phyloP scores from a whole-genome alignment of 257 asterid species.

The Nicotiana obtusifolia region DNA sequence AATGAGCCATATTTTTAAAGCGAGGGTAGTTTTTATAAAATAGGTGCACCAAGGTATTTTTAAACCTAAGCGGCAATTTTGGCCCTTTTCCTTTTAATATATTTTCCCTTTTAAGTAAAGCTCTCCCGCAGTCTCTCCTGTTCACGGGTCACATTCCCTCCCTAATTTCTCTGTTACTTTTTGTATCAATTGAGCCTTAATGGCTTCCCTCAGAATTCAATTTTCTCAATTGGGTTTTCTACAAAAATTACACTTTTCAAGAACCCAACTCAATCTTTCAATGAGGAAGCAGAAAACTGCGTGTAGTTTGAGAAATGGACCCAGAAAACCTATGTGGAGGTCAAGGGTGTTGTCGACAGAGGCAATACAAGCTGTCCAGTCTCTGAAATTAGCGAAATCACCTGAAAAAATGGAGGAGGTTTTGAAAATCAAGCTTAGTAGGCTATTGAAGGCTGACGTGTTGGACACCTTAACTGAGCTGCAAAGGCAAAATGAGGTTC shows the following conservation, averaged over 20 bases:
- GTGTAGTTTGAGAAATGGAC: conserved; percentile 63
- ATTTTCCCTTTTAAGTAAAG: background rate
- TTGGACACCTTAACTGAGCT: conserved; percentile 53
- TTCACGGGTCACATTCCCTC: background rate
- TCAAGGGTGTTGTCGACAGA: conserved; percentile 60
- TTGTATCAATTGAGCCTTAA: background rate
- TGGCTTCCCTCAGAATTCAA: conserved; percentile 27
- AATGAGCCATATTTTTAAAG: too few species aligned
- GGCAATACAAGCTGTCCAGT: conserved; percentile 72
- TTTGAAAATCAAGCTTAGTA: conserved; percentile 36
- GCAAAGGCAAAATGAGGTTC: conserved; percentile 64
- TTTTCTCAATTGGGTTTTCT: conserved; percentile 18
- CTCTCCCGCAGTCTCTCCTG: background rate
- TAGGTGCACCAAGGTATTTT: too few species aligned
- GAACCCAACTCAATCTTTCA: background rate
- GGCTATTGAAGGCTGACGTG: conserved; percentile 70
- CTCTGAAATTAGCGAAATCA: conserved; percentile 55
- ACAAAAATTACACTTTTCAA: conserved; percentile 11
- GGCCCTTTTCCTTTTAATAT: too few species aligned
- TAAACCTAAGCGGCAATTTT: too few species aligned
- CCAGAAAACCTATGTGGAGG: conserved; percentile 65
- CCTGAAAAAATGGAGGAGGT: conserved; percentile 39
- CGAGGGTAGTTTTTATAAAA: too few species aligned
- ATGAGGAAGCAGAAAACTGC: conserved; percentile 11
- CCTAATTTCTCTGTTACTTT: too few species aligned